These are phyloP conservation scores for Suillus bovinus DNA, from an alignment of 768 basidiomycete species.

Conservation along the genomic window DNA sequence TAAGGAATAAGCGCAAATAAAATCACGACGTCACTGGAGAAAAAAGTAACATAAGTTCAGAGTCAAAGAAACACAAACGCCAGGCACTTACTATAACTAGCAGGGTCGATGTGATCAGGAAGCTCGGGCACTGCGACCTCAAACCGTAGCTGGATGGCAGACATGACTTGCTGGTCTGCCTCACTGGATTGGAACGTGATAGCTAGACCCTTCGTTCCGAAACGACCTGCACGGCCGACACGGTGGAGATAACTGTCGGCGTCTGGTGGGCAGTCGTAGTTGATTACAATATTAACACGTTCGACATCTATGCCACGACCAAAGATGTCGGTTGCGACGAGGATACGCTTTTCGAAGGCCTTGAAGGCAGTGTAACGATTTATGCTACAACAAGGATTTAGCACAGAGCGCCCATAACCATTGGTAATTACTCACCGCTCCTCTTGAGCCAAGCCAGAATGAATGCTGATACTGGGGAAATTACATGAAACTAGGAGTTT, in stretches of 20 bases:
- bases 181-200: constrained; percentile 96
- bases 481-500: constrained; percentile 95
- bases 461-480: constrained; percentile 97
- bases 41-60: not conserved
- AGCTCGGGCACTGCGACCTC: constrained; percentile 96
- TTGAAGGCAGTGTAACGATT: constrained; percentile 97
- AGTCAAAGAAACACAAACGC: not conserved
- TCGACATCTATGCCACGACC: constrained; percentile 99
- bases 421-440: constrained; percentile 72
- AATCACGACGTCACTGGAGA: constrained; percentile 46
- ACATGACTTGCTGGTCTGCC: constrained; percentile 91
- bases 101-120: constrained; percentile 91
- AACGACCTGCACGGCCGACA: constrained; percentile 98
- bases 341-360: constrained; percentile 98
- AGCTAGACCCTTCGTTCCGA: constrained; percentile 98
- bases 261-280: constrained; percentile 97
- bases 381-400: constrained; percentile 54
- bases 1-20: constrained; percentile 16
- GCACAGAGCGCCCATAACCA: not conserved
- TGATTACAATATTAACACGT: constrained; percentile 98
- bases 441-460: constrained; percentile 91
- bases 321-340: constrained; percentile 99
- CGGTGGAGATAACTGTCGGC: constrained; percentile 99
- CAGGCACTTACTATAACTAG: constrained; percentile 86
- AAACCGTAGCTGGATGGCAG: constrained; percentile 92